Evolutionary conservation across 352 stramenopile genomes (phyloP), one percentile per base, ranked within the genome.

Genomic region (Phytopythium oedochilum): DNA sequence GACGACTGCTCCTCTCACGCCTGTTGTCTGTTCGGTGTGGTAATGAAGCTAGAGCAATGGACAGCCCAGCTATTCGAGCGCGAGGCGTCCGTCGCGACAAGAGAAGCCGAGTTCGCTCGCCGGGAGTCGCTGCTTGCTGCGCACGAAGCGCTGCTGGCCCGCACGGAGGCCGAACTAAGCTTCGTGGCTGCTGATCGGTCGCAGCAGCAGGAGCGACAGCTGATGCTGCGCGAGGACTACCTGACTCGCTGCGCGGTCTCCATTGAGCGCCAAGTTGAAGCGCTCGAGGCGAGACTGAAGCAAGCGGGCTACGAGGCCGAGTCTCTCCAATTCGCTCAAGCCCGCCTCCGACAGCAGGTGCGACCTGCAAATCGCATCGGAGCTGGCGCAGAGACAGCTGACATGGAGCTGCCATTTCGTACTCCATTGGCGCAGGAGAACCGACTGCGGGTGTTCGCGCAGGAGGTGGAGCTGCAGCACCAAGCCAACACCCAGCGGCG

Each of bases 401-500:
- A n/a, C n/a, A n/a, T n/a, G n/a, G n/a, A n/a, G n/a, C n/a, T n/a
- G n/a, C n/a, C n/a, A n/a, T n/a, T n/a, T n/a, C n/a, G n/a, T n/a
- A n/a, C n/a, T n/a, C n/a, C n/a, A n/a, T n/a, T n/a, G n/a, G n/a
- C n/a, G n/a, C 36, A 72, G 60, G 60, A 72, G 36, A 35, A 35
- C 12, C 67, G 53, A 11, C 46, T 72, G 23, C 17, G 26, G 12
- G 7, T 66, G 8, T 70, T 75, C 47, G 67, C 57, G 1, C 43
- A 61, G 2, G 67, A 75, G 20, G 67, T 75, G 18, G 67, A 75
- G 32, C 26, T 38, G 0, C 63, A 75, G 51, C 60, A 69, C 53
- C 63, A 64, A 48, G 49, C 23, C 6, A 72, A 72, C 25, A 26
- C 50, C 14, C 22, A 26, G 8, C 51, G 29, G 22, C 62, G 53